Base-by-base conservation (phyloP, 805 yeast species). In the Pichia thaimueangensis region DNA sequence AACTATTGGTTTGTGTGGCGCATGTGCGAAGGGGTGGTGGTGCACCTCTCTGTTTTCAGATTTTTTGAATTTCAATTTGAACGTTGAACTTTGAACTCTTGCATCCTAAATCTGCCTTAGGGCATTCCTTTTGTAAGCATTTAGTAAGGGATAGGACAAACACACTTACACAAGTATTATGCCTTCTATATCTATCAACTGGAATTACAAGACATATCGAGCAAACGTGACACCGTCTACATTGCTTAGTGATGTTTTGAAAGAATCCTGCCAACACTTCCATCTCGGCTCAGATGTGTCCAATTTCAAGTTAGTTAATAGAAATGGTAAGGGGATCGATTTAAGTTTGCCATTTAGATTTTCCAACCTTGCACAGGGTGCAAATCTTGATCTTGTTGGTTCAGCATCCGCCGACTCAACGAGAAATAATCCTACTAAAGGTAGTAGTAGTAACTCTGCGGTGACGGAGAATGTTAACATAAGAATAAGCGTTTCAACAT, bases 351-450 rank as follows among this genome's bases (percentile, higher is more conserved):
- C 78, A 0, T 52, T 68, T 44, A 57, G 77, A 41, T 53, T 72
- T 15, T 48, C 65, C 17, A 68, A 68, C 41, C 47, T 74, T 8
- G 69, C 74, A 2, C 55, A 63, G 8, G 78, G 78, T 11, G 68
- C 64, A 10, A 71, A 68, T 34, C 40, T 74, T 20, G 52, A 54
- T 6, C 43, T 73, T 37, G 41, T 45, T 9, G 27, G 30, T 11
- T 23, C 30, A 8, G 10, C 11, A 21, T 9, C 31, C 7, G 31
- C n/a, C n/a, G n/a, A n/a, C n/a, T n/a, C n/a, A n/a, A n/a, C n/a
- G n/a, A n/a, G n/a, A n/a, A n/a, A n/a, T n/a, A n/a, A n/a, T n/a
- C n/a, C n/a, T n/a, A n/a, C n/a, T n/a, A n/a, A n/a, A n/a, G n/a
- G n/a, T n/a, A n/a, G n/a, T n/a, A n/a, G n/a, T n/a, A n/a, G n/a